Conservation (phyloP, 768 basidiomycete species). For the Tulasnella sp. region DNA sequence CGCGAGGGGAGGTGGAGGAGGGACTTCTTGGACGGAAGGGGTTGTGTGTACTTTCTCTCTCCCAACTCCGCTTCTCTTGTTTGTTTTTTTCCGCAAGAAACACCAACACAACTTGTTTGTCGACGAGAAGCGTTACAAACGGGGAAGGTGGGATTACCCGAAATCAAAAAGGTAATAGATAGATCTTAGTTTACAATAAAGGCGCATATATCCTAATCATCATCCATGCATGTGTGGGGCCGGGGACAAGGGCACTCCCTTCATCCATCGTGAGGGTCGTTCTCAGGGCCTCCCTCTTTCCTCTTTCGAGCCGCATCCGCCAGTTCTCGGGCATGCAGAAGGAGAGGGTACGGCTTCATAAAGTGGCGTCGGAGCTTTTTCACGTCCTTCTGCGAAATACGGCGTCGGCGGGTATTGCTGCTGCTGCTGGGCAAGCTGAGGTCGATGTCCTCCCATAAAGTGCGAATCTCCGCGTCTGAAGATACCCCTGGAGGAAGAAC, state of each 20-base stretch:
- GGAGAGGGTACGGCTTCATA: constrained; percentile 3
- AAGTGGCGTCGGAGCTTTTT: not conserved
- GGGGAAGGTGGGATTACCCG: no score
- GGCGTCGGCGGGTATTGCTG: not conserved
- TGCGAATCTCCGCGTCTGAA: not conserved
- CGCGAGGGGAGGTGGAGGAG: not conserved
- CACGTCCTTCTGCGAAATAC: not conserved
- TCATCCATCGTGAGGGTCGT: not conserved
- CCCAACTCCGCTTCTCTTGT: not conserved
- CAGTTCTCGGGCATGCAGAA: not conserved
- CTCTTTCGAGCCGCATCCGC: not conserved
- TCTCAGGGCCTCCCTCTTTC: not conserved
- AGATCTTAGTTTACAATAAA: not conserved
- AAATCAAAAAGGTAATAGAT: not conserved
- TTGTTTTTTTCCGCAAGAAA: not conserved
- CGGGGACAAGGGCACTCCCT: not conserved
- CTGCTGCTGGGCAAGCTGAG: not conserved
- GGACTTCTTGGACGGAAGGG: no score
- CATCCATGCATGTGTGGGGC: not conserved
- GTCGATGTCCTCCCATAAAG: constrained; percentile 21
- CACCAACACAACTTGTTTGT: not conserved
- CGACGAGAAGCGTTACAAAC: no score
- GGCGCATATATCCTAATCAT: no score
- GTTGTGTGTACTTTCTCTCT: no score
- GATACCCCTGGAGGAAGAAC: constrained; percentile 17